These are phyloP conservation scores for Sordariomycetes sp. DNA, from an alignment of 2,329 filamentous ascomycete genomes.

Conservation along the genomic window DNA sequence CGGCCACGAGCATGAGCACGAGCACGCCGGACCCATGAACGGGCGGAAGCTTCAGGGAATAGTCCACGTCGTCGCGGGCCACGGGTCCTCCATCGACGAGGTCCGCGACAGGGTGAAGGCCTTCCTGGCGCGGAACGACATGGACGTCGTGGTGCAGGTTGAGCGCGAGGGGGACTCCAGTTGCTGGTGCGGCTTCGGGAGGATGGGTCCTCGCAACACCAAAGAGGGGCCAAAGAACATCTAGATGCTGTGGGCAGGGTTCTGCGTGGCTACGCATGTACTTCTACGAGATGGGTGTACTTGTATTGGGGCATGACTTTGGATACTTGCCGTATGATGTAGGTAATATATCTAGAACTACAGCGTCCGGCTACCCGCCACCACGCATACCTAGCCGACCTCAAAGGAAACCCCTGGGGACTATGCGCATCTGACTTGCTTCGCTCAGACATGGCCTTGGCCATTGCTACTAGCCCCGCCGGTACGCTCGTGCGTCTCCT, in stretches of 20 bases:
- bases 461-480: no score
- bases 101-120: conserved; percentile 66
- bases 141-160: conserved; percentile 80
- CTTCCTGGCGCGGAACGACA: conserved; percentile 59
- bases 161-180: conserved; percentile 67
- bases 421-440: no score
- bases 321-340: no score
- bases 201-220: not conserved
- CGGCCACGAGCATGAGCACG: conserved; percentile 8
- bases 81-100: conserved; percentile 66
- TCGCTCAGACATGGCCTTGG: no score
- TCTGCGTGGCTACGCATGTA: not conserved
- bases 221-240: not conserved
- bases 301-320: not conserved
- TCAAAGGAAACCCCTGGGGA: no score
- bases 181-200: conserved; percentile 48
- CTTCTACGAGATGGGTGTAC: not conserved
- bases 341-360: no score
- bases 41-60: conserved; percentile 60
- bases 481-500: no score
- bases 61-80: conserved; percentile 73
- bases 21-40: conserved; percentile 17
- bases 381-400: no score
- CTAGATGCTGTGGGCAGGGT: not conserved
- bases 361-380: no score